phyloP scores from a whole-genome alignment of 1,139 yeast genomes.

The Debaryomyces singareniensis region DNA sequence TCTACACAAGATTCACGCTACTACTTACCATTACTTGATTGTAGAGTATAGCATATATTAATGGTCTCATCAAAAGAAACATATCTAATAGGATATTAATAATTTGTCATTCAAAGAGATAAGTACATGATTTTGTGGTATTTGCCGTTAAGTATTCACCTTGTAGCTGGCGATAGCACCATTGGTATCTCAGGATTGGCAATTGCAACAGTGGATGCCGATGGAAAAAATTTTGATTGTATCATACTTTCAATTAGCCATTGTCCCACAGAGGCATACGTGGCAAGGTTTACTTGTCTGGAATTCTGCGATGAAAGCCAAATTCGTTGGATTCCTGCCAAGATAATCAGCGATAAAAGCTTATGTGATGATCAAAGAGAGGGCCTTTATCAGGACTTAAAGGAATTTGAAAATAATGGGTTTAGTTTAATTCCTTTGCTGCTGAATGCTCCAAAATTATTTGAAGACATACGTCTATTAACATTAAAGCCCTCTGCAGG shows the following conservation, averaged over 20 bases:
- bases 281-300: not conserved
- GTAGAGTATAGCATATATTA: no score
- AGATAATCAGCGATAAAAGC: not conserved
- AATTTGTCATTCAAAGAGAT: no score
- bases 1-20: no score
- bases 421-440: slow-evolving; percentile 25
- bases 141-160: not conserved
- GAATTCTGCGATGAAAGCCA: not conserved
- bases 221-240: not conserved
- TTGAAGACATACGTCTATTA: slow-evolving; percentile 5
- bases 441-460: slow-evolving; percentile 6
- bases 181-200: not conserved
- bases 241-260: not conserved
- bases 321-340: not conserved
- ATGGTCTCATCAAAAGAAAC: no score
- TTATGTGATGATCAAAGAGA: slow-evolving; percentile 1
- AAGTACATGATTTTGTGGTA: not conserved
- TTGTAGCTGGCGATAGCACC: not conserved
- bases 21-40: no score
- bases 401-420: slow-evolving; percentile 16
- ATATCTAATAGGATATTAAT: no score
- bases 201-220: not conserved
- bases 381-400: not conserved
- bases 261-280: not conserved
- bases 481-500: slow-evolving; percentile 3